Evolutionary conservation across 371 early-diverging fungal genomes (phyloP).

Genomic region (Dichotomocladium elegans): DNA sequence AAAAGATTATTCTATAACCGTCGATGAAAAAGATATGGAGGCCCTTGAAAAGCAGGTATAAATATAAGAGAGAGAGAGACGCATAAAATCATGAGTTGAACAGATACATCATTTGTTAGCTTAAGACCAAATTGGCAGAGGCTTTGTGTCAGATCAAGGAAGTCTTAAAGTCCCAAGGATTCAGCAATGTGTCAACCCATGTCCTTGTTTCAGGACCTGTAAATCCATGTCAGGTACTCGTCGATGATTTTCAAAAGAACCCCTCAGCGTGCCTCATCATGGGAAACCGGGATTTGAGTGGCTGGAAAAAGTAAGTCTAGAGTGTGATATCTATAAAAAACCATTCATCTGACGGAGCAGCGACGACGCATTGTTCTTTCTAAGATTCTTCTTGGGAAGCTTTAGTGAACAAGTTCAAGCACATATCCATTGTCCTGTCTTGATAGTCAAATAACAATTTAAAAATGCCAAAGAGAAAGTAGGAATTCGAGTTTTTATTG

Average conservation of each 20-base stretch:
- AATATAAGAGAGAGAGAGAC: not conserved
- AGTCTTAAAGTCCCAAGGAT: not conserved
- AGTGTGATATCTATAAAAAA: too few relatives aligned
- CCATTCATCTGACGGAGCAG: not conserved
- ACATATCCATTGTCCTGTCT: slow-evolving; percentile 44
- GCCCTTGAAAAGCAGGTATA: slow-evolving; percentile 31
- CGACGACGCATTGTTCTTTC: not conserved
- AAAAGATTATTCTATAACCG: too few relatives aligned
- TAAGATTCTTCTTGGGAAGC: slow-evolving; percentile 47
- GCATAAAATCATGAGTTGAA: too few relatives aligned
- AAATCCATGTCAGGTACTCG: slow-evolving; percentile 29
- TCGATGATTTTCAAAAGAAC: slow-evolving; percentile 31
- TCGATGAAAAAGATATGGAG: slow-evolving; percentile 6
- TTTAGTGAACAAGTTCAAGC: slow-evolving; percentile 48
- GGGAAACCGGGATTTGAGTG: slow-evolving; percentile 45
- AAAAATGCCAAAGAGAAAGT: not conserved
- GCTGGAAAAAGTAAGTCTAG: slow-evolving; percentile 41
- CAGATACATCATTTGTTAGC: not conserved
- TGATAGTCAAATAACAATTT: slow-evolving; percentile 36
- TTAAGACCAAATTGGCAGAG: slow-evolving; percentile 5
- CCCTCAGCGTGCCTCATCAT: slow-evolving; percentile 34
- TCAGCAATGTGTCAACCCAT: slow-evolving; percentile 8
- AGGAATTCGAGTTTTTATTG: not conserved
- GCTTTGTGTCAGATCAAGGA: slow-evolving; percentile 9
- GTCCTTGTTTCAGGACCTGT: slow-evolving; percentile 25